Percentiles rank a stretch among this genome's conserved stretches.
phyloP scores from a whole-genome alignment of 495 filamentous ascomycete genomes.

The Aspergillus hancockii region DNA sequence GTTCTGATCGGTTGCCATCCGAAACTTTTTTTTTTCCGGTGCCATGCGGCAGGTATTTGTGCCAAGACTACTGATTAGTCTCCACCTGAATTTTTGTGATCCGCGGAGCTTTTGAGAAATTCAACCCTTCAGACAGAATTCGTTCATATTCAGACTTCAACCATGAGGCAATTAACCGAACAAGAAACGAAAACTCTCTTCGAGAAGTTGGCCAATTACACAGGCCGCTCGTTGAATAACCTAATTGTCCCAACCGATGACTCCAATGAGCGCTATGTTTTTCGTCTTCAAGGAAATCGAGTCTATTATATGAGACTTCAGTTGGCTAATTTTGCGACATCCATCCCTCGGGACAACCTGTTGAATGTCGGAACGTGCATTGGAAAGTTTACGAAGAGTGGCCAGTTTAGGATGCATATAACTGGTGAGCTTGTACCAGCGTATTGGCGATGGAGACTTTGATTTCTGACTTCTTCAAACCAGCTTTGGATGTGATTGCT shows the following conservation, averaged over 20 bases:
- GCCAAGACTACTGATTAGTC: conserved; percentile 14
- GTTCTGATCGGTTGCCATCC: conserved; percentile 1
- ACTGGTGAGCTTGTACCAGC: conserved; percentile 19
- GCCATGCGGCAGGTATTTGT: conserved; percentile 32
- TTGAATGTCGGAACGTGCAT: conserved; percentile 84
- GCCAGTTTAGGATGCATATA: conserved; percentile 62
- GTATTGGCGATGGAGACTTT: not conserved
- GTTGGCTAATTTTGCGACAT: conserved; percentile 87
- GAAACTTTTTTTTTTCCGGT: conserved; percentile 26
- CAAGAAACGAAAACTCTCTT: conserved; percentile 73
- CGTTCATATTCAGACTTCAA: too few relatives aligned
- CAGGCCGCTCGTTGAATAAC: conserved; percentile 72
- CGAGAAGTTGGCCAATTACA: conserved; percentile 82
- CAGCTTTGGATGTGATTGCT: conserved; percentile 73
- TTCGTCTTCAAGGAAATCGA: conserved; percentile 75
- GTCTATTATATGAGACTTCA: conserved; percentile 88
- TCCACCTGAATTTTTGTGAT: conserved; percentile 25
- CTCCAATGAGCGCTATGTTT: conserved; percentile 71
- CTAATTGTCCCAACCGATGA: conserved; percentile 75
- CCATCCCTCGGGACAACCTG: conserved; percentile 73
- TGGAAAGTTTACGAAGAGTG: conserved; percentile 89
- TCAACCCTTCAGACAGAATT: too few relatives aligned
- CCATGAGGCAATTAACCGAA: conserved; percentile 80
- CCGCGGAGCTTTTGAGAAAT: conserved; percentile 23
- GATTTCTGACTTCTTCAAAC: not conserved